Base-by-base conservation (phyloP, 1,284 basidiomycete species). In the Puccinia triticina region DNA sequence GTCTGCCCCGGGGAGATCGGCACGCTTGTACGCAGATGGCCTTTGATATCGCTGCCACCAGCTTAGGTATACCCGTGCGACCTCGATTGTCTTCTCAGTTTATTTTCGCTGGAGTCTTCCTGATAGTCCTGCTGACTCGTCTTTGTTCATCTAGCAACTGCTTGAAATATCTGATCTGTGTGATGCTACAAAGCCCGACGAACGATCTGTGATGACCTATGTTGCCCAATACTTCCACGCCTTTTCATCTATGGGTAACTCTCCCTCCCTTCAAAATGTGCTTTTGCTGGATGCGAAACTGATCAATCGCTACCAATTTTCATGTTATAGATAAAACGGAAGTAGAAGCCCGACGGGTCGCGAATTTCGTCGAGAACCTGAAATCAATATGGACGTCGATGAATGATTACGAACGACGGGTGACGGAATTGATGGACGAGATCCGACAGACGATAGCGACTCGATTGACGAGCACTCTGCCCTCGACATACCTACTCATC, bases 171-270 rank as follows among this genome's bases (percentile, higher is more conserved):
- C 95, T 82, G 96, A 99, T 89, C 88, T 99, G 23, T 97, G 95
- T 86, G 95, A 96, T 85, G 91, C 92, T 0, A 89, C 89, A 34
- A 91, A 91, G 80, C 96, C 96, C 0, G 96, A 99, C 87, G 96
- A 99, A 87, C 91, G 94, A 67, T 95, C 93, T 87, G 93, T 96
- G 37, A 96, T 96, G 94, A 96, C 94, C 1, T 96, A 96, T 85
- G 92, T 96, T 77, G 96, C 96, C 53, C 95, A 95, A 86, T 98
- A 91, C 88, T 99, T 99, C 89, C 96, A 99, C 87, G 96, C 96
- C 0, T 99, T 99, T 87, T 96, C 95, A 0, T 92, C 94, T 0
- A 96, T 97, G 92, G 94, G 95, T 94, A 84, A 84, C 90, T 75
- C 12, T 21, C 7, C 34, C 40, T 91, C 91, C 16, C 91, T 93